Conservation (phyloP, 441 rosid genomes). For the Mallotus repandus region DNA sequence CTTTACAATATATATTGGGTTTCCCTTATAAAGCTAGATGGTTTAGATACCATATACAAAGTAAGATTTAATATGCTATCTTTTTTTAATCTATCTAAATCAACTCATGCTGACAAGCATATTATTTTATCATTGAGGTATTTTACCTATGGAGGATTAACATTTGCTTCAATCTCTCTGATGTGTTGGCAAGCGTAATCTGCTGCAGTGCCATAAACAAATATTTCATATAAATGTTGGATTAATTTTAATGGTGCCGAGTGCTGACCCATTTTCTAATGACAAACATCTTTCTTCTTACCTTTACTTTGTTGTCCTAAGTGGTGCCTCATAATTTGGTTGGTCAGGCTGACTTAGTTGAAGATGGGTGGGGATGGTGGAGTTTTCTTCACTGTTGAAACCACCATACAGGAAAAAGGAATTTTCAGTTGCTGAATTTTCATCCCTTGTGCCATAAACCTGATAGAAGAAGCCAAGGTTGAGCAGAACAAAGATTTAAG, state of each 20-base stretch:
- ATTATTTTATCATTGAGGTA: conserved; percentile 3
- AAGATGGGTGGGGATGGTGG: conserved; percentile 37
- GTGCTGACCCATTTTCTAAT: not conserved
- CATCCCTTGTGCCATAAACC: conserved; percentile 41
- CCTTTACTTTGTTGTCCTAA: conserved; percentile 21
- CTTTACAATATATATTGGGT: conserved; percentile 18
- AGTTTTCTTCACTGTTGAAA: conserved; percentile 27
- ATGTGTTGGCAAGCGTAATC: conserved; percentile 8
- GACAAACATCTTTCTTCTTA: not conserved
- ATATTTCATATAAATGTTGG: not conserved
- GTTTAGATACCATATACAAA: conserved; percentile 4
- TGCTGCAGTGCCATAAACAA: conserved; percentile 14
- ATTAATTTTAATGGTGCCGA: not conserved
- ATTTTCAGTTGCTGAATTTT: conserved; percentile 27
- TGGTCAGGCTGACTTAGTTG: conserved; percentile 46
- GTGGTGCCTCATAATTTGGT: conserved; percentile 18
- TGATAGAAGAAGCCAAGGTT: conserved; percentile 26
- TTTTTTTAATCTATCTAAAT: conserved; percentile 13
- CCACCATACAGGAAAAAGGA: conserved; percentile 25
- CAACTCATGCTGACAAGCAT: conserved; percentile 1
- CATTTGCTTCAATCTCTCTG: not conserved
- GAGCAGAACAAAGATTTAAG: not conserved
- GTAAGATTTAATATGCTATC: conserved; percentile 12
- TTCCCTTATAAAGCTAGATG: conserved; percentile 1
- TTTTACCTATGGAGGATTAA: not conserved